These are phyloP conservation scores for Hygrocybe coccinea DNA, from an alignment of 768 basidiomycete species.

Conservation along the genomic window DNA sequence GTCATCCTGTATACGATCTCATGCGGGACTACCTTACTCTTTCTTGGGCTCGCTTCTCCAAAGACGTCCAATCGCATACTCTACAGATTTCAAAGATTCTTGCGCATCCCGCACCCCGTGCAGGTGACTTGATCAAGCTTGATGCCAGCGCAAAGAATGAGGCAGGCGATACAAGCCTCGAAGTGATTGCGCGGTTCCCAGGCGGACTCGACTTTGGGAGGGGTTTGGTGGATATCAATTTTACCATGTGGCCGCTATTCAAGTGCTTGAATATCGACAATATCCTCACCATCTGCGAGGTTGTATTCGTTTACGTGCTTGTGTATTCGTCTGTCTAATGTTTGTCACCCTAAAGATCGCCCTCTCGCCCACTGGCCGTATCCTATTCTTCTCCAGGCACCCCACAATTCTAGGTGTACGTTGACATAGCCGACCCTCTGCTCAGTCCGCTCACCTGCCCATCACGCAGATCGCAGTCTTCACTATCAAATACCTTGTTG, in stretches of 20 bases:
- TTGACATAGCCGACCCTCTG: conserved; percentile 6
- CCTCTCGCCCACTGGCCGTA: conserved; percentile 69
- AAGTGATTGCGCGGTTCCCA: conserved; percentile 85
- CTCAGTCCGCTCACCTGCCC: neutral
- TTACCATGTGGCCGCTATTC: conserved; percentile 96
- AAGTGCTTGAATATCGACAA: conserved; percentile 90
- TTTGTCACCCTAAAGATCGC: conserved; percentile 45
- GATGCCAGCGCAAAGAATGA: conserved; percentile 71
- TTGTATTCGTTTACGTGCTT: conserved; percentile 22
- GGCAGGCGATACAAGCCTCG: conserved; percentile 50
- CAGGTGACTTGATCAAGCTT: conserved; percentile 80
- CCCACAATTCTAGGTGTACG: conserved; percentile 85
- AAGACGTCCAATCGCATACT: conserved; percentile 90
- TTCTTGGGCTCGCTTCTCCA: conserved; percentile 90
- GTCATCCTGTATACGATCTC: conserved; percentile 90
- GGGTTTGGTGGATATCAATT: conserved; percentile 89
- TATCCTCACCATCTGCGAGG: conserved; percentile 89
- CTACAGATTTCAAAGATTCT: conserved; percentile 85
- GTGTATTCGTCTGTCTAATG: neutral
- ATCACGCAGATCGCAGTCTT: conserved; percentile 69
- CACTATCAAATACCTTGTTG: conserved; percentile 87
- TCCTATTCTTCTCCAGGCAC: conserved; percentile 82
- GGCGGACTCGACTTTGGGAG: conserved; percentile 92
- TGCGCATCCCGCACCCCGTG: conserved; percentile 80
- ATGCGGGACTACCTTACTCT: conserved; percentile 96